A percentile compares a stretch with the other conserved stretches of the same genome.
phyloP scores from a whole-genome alignment of 345 rosid species.

The Aurinia saxatilis region DNA sequence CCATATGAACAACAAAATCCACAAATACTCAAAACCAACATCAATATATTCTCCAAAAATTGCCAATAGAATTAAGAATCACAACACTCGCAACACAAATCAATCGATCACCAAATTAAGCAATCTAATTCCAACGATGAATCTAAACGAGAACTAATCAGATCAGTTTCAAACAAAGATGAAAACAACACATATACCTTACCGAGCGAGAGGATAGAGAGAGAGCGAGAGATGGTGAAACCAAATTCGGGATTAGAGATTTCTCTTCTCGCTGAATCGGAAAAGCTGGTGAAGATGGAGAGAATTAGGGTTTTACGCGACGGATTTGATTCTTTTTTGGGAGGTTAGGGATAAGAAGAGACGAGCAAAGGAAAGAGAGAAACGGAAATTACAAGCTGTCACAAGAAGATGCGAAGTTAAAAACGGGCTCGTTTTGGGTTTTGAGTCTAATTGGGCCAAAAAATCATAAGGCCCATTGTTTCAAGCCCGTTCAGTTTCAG shows the following conservation, averaged over 20 bases:
- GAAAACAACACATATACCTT: not conserved
- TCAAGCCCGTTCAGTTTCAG: too few species aligned
- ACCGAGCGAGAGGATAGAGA: slow-evolving; percentile 16
- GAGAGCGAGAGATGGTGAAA: not conserved
- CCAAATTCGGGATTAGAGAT: not conserved
- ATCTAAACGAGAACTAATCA: not conserved
- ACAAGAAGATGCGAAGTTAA: too few species aligned
- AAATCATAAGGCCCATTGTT: too few species aligned
- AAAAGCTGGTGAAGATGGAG: too few species aligned
- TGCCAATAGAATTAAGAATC: not conserved
- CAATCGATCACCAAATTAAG: not conserved
- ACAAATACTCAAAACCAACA: not conserved
- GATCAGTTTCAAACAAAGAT: not conserved
- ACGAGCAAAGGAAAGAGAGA: too few species aligned
- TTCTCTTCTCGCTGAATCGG: slow-evolving; percentile 20
- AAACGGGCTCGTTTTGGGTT: too few species aligned
- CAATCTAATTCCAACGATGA: not conserved
- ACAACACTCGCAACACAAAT: not conserved
- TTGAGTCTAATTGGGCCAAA: too few species aligned
- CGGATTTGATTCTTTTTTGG: not conserved
- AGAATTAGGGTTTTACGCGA: slow-evolving; percentile 23
- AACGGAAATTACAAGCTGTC: too few species aligned
- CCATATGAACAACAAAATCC: not conserved
- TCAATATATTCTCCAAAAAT: not conserved
- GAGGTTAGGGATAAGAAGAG: too few species aligned